Evolutionary conservation across 768 basidiomycete genomes (phyloP).

Genomic region (Tylopilus vinaceipallidus): DNA sequence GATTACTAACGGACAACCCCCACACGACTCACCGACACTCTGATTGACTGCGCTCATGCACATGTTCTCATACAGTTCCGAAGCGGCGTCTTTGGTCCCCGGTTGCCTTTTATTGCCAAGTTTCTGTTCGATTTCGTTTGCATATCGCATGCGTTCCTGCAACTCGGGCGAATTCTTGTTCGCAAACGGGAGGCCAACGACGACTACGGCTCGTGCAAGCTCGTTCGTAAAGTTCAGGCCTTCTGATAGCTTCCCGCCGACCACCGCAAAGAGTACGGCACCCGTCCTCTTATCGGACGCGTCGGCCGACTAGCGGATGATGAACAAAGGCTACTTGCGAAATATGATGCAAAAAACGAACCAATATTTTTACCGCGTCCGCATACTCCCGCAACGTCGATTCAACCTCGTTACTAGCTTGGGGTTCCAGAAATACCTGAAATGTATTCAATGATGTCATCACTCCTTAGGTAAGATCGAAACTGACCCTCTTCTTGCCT

Average conservation of each 20-base stretch:
- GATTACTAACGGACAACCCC: neutral
- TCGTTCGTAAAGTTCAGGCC: slow-evolving; percentile 78
- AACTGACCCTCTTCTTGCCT: slow-evolving; percentile 69
- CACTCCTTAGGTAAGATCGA: neutral
- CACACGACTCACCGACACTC: slow-evolving; percentile 83
- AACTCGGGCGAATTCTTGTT: slow-evolving; percentile 90
- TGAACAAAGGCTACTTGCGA: neutral
- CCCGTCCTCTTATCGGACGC: slow-evolving; percentile 43
- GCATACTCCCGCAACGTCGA: slow-evolving; percentile 72
- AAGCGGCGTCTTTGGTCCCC: slow-evolving; percentile 62
- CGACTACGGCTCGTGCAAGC: slow-evolving; percentile 80
- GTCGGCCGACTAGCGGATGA: slow-evolving; percentile 16
- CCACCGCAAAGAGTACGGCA: slow-evolving; percentile 88
- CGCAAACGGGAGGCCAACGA: slow-evolving; percentile 91
- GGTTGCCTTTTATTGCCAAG: slow-evolving; percentile 31
- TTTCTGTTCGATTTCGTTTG: slow-evolving; percentile 57
- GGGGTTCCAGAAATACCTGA: slow-evolving; percentile 90
- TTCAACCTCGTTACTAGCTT: slow-evolving; percentile 70
- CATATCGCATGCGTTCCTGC: slow-evolving; percentile 88
- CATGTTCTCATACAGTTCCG: slow-evolving; percentile 87
- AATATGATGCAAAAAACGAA: slow-evolving; percentile 7
- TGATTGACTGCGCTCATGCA: slow-evolving; percentile 97
- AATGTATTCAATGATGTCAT: neutral
- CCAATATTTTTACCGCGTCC: slow-evolving; percentile 37
- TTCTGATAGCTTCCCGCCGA: slow-evolving; percentile 97